Evolutionary conservation across 1,139 yeast genomes (phyloP), one percentile per base, ranked within the genome.

Genomic region (Yamadazyma friedrichii): DNA sequence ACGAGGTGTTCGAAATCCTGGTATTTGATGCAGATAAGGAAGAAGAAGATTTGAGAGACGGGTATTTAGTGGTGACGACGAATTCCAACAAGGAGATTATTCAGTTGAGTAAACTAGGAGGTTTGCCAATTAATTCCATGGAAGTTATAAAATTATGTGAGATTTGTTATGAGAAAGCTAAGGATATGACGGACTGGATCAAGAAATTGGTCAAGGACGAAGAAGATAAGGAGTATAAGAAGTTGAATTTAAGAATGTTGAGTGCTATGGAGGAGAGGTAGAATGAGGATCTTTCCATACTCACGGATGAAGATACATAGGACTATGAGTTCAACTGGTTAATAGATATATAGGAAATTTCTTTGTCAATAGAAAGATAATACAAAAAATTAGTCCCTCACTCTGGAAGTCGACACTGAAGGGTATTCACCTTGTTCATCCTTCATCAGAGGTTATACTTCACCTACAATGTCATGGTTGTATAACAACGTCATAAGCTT

Each of bases 51-150:
- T 64, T 89, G 20, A 72, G 94, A 45, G 86, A 84, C 43, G 96
- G 97, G 25, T 78, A 78, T 11, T 70, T 93, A 62, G 87, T 95
- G 2, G 80, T 93, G 22, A 89, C 98, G 0, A 65, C 91, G 45
- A 93, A 93, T 61, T 88, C 87, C 54, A 93, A 91, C 60, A 76
- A 94, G 51, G 98, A 93, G 55, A 69, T 93, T 15, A 88, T 96
- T 40, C 98, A 93, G 60, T 72, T 94, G 32, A 77, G 87, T 37
- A 93, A 93, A 56, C 86, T 89, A 33, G 98, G 98, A 37, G 97
- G 98, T 0, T 69, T 88, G 36, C 86, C 95, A 2, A 80, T 93
- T 50, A 93, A 88, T 52, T 89, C 95, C 0, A 59, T 76, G 36
- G 68, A 78, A 28, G 65, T 93, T 42, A 69, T 89, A 67, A 80